Evolutionary conservation across 192 early-diverging fungal genomes (phyloP), one percentile per base, ranked within the genome.

Genomic region (Coemansia sp.): DNA sequence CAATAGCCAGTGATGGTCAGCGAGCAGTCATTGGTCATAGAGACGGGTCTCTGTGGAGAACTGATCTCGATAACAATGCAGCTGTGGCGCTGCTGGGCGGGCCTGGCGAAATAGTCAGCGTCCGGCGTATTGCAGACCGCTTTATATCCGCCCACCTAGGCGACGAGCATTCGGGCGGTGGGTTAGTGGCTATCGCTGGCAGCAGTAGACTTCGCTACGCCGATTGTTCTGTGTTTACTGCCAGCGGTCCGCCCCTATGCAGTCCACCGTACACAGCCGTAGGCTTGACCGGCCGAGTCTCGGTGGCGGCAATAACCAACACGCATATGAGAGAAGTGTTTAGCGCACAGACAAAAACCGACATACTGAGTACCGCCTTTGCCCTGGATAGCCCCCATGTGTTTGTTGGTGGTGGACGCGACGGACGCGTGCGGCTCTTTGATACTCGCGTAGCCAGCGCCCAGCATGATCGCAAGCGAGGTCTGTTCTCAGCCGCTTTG

Each of bases 391-490:
- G 29, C 31, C 40, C 29, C 3, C 20, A 51, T 18, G 70, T 83
- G 44, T 65, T 72, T 41, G 68, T 60, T 42, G 69, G 76, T 41
- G 80, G 80, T 27, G 80, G 80, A 5, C 69, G 80, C 51, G 80
- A 83, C 42, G 80, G 80, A 2, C 38, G 67, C 5, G 68, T 83
- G 29, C 66, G 80, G 44, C 73, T 83, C 5, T 72, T 83, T 34
- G 80, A 83, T 43, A 12, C 18, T 2, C 75, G 80, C 13, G 63
- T 75, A 5, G 36, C 29, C 31, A 46, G 46, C 34, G 47, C 63
- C 15, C 31, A 46, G 10, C 75, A 77, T 47, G 36, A 70, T 41
- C 33, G 13, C 18, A 42, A 36, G 13, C 61, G 66, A 10, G 80
- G 80, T 3, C 47, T 83, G 33, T 34, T 83, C 24, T 27, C 80